phyloP scores from a whole-genome alignment of 345 rosid species.

The Salix arbutifolia region DNA sequence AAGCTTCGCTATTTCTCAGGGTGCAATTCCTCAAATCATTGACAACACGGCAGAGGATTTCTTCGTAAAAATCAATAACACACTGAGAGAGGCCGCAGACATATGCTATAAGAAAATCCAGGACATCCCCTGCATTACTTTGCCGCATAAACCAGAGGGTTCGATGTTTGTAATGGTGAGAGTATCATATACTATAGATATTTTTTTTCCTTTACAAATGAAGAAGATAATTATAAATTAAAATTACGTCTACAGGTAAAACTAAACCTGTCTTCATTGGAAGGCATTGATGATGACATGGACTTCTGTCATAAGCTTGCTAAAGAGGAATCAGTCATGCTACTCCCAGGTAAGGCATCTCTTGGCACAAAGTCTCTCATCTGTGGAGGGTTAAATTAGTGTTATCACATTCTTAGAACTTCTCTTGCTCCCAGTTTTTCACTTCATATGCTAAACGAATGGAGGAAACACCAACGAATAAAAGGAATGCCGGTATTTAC shows the following conservation, averaged over 20 bases:
- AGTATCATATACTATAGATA: not conserved
- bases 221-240: not conserved
- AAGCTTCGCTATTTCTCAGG: slow-evolving; percentile 11
- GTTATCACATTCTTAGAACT: no score
- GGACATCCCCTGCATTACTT: slow-evolving; percentile 47
- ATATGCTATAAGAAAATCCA: slow-evolving; percentile 29
- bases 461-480: no score
- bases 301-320: slow-evolving; percentile 66
- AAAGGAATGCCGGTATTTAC: no score
- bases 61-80: slow-evolving; percentile 24
- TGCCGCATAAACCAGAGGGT: slow-evolving; percentile 46
- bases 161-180: slow-evolving; percentile 49
- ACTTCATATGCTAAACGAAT: no score
- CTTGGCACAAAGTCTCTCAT: no score
- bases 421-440: no score
- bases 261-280: slow-evolving; percentile 31
- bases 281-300: slow-evolving; percentile 50
- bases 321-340: slow-evolving; percentile 49
- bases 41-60: slow-evolving; percentile 36
- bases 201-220: not conserved
- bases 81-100: slow-evolving; percentile 38
- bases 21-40: slow-evolving; percentile 45
- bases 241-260: slow-evolving; percentile 29
- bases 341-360: slow-evolving; percentile 41
- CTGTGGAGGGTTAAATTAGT: no score